Evolutionary conservation across 2,329 filamentous ascomycete genomes (phyloP).

Genomic region (Metarhizium album): DNA sequence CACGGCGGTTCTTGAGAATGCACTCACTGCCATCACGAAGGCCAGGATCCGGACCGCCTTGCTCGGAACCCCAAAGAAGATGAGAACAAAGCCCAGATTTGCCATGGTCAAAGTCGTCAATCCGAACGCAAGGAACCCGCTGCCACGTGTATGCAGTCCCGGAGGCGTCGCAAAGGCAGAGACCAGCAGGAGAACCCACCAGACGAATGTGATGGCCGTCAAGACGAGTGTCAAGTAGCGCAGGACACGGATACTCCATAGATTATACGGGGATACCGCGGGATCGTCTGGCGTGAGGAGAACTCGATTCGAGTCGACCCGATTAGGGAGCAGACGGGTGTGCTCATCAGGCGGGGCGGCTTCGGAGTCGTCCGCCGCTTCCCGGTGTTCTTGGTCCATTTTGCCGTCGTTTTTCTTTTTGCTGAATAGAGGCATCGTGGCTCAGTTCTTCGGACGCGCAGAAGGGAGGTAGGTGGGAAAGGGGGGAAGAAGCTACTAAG

Average conservation of each 20-base stretch:
- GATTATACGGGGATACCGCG: conserved; percentile 79
- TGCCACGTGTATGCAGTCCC: conserved; percentile 73
- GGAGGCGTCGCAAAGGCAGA: conserved; percentile 86
- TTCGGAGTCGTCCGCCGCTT: conserved; percentile 14
- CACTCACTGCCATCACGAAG: conserved; percentile 45
- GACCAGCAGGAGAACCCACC: conserved; percentile 87
- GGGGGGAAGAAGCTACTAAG: no score
- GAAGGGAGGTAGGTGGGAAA: background rate
- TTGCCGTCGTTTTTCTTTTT: conserved; percentile 14
- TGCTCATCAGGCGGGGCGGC: conserved; percentile 35
- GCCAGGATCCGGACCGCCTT: conserved; percentile 66
- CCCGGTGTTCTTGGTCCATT: conserved; percentile 6
- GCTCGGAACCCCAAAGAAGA: conserved; percentile 84
- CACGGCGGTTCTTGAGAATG: conserved; percentile 12
- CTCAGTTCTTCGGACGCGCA: background rate
- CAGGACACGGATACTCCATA: conserved; percentile 78
- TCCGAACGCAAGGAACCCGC: conserved; percentile 83
- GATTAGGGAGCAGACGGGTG: conserved; percentile 59
- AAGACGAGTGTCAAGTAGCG: conserved; percentile 71
- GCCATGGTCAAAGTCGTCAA: conserved; percentile 70
- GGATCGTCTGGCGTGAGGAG: conserved; percentile 32
- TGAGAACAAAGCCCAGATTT: conserved; percentile 62
- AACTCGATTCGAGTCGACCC: conserved; percentile 38
- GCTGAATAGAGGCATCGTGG: conserved; percentile 25
- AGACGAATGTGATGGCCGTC: conserved; percentile 65